Base-by-base conservation (phyloP, 192 early-diverging fungal species). In the Coemansia sp. region DNA sequence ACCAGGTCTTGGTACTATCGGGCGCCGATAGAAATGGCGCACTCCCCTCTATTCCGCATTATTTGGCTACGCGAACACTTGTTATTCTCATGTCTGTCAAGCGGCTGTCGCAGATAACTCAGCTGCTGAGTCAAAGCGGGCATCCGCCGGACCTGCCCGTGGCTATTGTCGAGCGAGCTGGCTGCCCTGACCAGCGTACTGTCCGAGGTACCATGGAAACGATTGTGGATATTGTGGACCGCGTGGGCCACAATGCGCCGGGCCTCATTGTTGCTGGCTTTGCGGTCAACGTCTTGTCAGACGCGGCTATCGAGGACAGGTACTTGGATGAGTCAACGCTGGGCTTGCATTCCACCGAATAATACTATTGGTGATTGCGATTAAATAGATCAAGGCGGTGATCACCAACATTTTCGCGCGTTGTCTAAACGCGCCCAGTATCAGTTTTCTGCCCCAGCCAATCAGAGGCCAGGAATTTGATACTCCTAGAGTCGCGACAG, bases 41-140 rank as follows among this genome's bases (percentile, higher is more conserved):
- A 15, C 85, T 93, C 65, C 94, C 96, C 15, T 73, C 88, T 42
- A 76, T 96, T 9, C 94, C 96, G 0, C 59, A 55, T 6, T 94
- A 88, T 69, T 55, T 87, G 44, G 74, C 67, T 18, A 91, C 87
- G 54, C 89, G 91, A 31, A 96, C 95, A 3, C 86, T 91, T 1
- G 93, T 97, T 2, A 79, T 95, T 16, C 78, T 98, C 51, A 98
- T 96, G 95, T 88, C 91, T 1, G 89, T 98, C 33, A 89, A 88
- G 51, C 84, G 92, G 47, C 86, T 96, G 34, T 62, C 70, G 22
- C 89, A 86, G 36, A 68, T 96, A 9, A 78, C 86, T n/a, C 85
- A 87, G 34, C 84, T 91, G 70, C 69, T 94, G 82, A 74, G 73
- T 13, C 74, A 85, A 2, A 82, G 78, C 13, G 84, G 84, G 11